Evolutionary conservation across 345 rosid species (phyloP), one percentile per base, ranked within the genome.

Genomic region (Reutealis trisperma): DNA sequence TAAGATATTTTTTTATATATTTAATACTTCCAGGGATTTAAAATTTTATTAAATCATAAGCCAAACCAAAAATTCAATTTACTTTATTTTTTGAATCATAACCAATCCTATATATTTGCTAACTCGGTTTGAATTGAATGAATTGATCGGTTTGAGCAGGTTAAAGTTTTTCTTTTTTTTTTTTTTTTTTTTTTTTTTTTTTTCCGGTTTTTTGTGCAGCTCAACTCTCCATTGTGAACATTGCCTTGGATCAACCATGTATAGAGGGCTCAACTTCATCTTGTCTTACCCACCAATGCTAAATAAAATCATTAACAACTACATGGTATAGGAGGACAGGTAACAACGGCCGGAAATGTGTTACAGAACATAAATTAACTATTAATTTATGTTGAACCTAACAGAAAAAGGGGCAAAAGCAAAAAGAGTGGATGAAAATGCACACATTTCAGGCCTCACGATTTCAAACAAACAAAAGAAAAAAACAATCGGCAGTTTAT

Each of bases 401-500:
- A 24, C 32, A 73, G 57, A 71, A 49, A 30, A 54, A 54, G 4
- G 19, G 4, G 30, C 1, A 27, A 1, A 27, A 27, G 30, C n/a
- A 27, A 27, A 1, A 27, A 27, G 30, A 27, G 5, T 42, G 2
- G 62, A 51, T 12, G 15, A 30, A 42, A 16, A n/a, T 15, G 42
- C 0, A 25, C 0, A 19, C 4, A 51, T 3, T 25, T 59, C 6
- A 24, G 55, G 4, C 7, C 30, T 37, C 25, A 59, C 1, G 49
- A 41, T 65, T 30, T 32, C 51, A 74, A 65, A 65, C 13, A 66
- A 75, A 58, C 5, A 24, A n/a, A n/a, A 54, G 58, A 24, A 62
- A 61, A 9, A 8, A n/a, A 24, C 15, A 73, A 16, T 18, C 6
- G 22, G 16, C 22, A 18, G 49, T 67, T 67, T 13, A 22, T 7